These are phyloP conservation scores for Pedinophyceae sp. DNA, from an alignment of 139 green algal genomes.

Conservation along the genomic window DNA sequence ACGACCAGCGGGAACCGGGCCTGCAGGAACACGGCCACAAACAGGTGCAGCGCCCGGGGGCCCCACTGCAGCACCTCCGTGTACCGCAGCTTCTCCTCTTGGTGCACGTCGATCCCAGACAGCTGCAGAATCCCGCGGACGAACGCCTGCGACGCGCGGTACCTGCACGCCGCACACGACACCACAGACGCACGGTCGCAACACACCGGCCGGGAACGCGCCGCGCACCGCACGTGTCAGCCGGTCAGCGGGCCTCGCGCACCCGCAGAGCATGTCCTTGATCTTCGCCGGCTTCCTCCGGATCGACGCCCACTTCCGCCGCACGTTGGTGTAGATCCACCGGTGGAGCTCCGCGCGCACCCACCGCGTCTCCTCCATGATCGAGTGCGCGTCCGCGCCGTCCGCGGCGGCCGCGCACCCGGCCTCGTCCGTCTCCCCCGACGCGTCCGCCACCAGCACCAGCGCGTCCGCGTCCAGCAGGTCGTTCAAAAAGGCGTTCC, in stretches of 20 bases:
- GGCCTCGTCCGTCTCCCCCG: background rate
- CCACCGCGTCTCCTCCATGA: conserved; percentile 27
- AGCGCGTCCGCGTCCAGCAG: conserved; percentile 33
- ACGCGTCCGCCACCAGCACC: conserved; percentile 13
- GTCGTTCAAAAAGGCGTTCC: conserved; percentile 43
- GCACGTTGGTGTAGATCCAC: conserved; percentile 40
- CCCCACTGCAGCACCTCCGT: conserved; percentile 22
- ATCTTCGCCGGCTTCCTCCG: conserved; percentile 16
- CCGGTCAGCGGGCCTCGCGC: background rate
- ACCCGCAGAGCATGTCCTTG: conserved; percentile 22
- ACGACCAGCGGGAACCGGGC: conserved; percentile 36
- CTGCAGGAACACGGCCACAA: conserved; percentile 33
- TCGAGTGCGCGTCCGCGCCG: conserved; percentile 10
- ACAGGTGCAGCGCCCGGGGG: conserved; percentile 23
- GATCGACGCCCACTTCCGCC: conserved; percentile 25
- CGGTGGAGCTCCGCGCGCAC: conserved; percentile 34
- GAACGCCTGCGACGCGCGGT: conserved; percentile 18
- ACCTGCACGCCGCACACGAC: background rate
- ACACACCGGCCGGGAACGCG: background rate
- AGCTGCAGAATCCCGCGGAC: conserved; percentile 13
- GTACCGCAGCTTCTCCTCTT: background rate
- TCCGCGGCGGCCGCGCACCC: background rate
- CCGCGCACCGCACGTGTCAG: no score
- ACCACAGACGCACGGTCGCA: background rate
- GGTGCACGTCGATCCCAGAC: background rate